Percentiles rank a stretch among this genome's conserved stretches.
These are phyloP conservation scores for Thoreauomyces humboldtii DNA, from an alignment of 192 early-diverging fungal genomes.

Conservation along the genomic window DNA sequence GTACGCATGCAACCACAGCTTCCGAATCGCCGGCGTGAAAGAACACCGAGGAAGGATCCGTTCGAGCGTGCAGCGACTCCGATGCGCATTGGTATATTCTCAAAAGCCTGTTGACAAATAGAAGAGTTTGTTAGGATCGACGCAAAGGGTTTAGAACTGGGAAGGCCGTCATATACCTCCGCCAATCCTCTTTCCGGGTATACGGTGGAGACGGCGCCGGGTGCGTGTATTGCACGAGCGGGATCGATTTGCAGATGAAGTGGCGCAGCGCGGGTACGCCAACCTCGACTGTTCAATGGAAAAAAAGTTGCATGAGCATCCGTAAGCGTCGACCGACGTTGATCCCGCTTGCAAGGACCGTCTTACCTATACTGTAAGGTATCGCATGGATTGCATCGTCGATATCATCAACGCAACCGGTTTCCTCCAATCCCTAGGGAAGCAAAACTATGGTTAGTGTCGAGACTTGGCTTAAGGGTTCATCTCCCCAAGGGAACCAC, in stretches of 20 bases:
- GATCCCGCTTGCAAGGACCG: not conserved
- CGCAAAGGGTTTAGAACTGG: no score
- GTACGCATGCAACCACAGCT: slow-evolving; percentile 20
- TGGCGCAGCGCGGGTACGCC: slow-evolving; percentile 68
- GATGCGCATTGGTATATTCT: slow-evolving; percentile 21
- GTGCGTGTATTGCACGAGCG: slow-evolving; percentile 65
- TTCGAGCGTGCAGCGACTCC: slow-evolving; percentile 5
- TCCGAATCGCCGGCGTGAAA: slow-evolving; percentile 9
- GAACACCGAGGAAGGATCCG: not conserved
- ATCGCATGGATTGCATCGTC: slow-evolving; percentile 27
- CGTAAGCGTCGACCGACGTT: no score
- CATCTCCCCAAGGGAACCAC: no score
- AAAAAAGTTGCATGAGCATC: not conserved
- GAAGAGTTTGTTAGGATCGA: no score
- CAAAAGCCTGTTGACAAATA: slow-evolving; percentile 17
- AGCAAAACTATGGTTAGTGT: no score
- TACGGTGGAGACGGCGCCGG: slow-evolving; percentile 61
- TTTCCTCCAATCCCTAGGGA: slow-evolving; percentile 13
- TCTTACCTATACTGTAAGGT: slow-evolving; percentile 32
- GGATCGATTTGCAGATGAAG: slow-evolving; percentile 67
- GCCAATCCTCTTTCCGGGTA: slow-evolving; percentile 46
- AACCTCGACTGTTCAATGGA: slow-evolving; percentile 46
- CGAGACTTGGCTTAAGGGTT: no score
- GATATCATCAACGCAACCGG: slow-evolving; percentile 26
- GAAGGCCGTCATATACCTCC: slow-evolving; percentile 47